Evolutionary conservation across 1,139 yeast species (phyloP), one percentile per base, ranked within the genome.

Genomic region (Debaryomycetaceae sp.): DNA sequence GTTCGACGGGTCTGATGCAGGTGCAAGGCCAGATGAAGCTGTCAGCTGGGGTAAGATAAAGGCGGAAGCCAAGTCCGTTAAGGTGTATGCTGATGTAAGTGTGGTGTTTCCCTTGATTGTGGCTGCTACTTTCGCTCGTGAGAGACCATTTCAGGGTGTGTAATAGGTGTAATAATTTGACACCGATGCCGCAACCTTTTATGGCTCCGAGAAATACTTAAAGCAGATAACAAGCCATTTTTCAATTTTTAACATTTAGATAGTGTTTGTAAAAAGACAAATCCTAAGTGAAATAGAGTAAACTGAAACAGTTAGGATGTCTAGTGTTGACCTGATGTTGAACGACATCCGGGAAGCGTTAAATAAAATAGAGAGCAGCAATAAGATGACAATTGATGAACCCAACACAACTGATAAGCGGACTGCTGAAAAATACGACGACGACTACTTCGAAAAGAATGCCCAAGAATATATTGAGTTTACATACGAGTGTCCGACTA

Each of bases 1-100:
- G 65, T 95, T 90, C 60, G 99, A 93, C 61, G 99, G 99, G 42
- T 88, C 97, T 13, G 99, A 93, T 65, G 98, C 99, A 14, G 99
- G 99, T 52, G 99, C 99, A 6, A 81, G 99, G 62, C 98, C 99
- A 1, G 99, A 95, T 63, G 99, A 93, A 69, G 99, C 99, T 24
- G 86, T 93, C 44, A 87, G 96, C 40, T 93, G 99, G 99, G 99
- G 99, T 51, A 93, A 93, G 68, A 93, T 93, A 66, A 89, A 89
- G 69, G 85, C 96, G 5, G 97, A 90, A 39, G 99, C 99, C 33
- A 81, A 81, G 57, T 81, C 84, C 50, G 95, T 90, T 47, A 93
- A 93, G 70, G 93, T 93, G 40, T 93, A 88, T 58, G 96, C 96
- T 11, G 99, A 93, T 64, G 99, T 88, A n/a, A 87, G 97, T 24